Evolutionary conservation across 495 filamentous ascomycete species (phyloP).

Genomic region (Trichocladium antarcticum): DNA sequence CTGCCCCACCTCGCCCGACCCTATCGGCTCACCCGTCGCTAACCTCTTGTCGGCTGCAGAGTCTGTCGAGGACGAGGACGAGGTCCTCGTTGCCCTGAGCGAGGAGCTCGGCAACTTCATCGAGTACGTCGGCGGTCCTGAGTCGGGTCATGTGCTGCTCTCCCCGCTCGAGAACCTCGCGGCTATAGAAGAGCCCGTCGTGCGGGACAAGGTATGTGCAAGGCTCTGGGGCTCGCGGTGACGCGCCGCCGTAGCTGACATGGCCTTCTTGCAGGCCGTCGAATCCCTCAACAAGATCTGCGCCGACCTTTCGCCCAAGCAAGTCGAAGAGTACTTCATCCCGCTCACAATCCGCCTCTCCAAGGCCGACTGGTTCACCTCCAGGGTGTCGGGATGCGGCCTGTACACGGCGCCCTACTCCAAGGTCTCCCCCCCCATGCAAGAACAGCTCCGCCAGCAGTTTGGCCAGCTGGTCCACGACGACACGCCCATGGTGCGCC

Average conservation of each 20-base stretch:
- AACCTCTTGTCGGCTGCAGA: constrained; percentile 44
- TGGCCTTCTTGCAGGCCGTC: constrained; percentile 55
- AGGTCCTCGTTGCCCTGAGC: constrained; percentile 91
- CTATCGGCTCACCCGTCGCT: constrained; percentile 10
- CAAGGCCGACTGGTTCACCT: constrained; percentile 99
- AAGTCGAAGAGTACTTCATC: constrained; percentile 94
- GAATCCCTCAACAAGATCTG: constrained; percentile 99
- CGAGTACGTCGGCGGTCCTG: constrained; percentile 92
- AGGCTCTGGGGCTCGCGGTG: background rate
- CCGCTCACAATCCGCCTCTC: constrained; percentile 88
- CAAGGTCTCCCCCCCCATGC: constrained; percentile 70
- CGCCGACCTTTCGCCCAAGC: constrained; percentile 72
- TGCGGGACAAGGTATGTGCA: constrained; percentile 76
- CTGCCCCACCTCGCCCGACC: constrained; percentile 7
- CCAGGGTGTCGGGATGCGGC: constrained; percentile 94
- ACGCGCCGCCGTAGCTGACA: constrained; percentile 9
- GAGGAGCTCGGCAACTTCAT: constrained; percentile 93
- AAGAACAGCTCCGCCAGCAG: constrained; percentile 80
- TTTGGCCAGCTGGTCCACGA: constrained; percentile 91
- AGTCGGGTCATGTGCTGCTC: constrained; percentile 88
- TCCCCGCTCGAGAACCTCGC: constrained; percentile 96
- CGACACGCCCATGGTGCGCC: constrained; percentile 96
- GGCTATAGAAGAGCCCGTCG: constrained; percentile 94
- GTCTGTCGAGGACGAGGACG: constrained; percentile 97
- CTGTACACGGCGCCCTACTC: constrained; percentile 87